phyloP scores from a whole-genome alignment of 257 asterid genomes.

The Fraxinus pennsylvanica region DNA sequence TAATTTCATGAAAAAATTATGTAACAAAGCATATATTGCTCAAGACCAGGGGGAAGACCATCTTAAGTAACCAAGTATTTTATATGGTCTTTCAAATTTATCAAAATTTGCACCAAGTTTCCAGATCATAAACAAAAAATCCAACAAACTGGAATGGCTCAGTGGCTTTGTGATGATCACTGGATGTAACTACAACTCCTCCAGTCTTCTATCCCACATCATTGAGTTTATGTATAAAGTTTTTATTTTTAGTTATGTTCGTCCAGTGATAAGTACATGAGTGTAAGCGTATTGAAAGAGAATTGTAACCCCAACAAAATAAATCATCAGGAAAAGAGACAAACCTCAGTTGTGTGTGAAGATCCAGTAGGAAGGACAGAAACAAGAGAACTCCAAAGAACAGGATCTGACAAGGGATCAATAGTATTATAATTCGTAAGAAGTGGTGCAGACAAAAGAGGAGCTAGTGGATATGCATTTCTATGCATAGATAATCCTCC shows the following conservation, averaged over 20 bases:
- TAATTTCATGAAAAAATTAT: not conserved
- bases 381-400: constrained; percentile 76
- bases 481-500: constrained; percentile 69
- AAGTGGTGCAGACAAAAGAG: constrained; percentile 84
- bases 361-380: constrained; percentile 75
- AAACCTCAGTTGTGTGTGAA: constrained; percentile 69
- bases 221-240: not conserved
- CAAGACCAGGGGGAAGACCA: not conserved
- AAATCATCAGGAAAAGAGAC: constrained; percentile 25
- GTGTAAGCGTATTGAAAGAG: not conserved
- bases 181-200: not conserved
- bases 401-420: constrained; percentile 78
- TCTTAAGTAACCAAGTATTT: not conserved
- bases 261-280: not conserved
- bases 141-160: not conserved
- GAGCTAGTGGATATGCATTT: constrained; percentile 56
- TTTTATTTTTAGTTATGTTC: too few relatives aligned
- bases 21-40: not conserved
- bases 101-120: too few relatives aligned
- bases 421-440: constrained; percentile 64
- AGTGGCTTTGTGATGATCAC: not conserved
- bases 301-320: not conserved
- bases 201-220: not conserved
- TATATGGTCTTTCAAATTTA: not conserved
- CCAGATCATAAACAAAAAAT: not conserved